Conservation (phyloP, 495 filamentous ascomycete genomes). For the Penicillium angulare region DNA sequence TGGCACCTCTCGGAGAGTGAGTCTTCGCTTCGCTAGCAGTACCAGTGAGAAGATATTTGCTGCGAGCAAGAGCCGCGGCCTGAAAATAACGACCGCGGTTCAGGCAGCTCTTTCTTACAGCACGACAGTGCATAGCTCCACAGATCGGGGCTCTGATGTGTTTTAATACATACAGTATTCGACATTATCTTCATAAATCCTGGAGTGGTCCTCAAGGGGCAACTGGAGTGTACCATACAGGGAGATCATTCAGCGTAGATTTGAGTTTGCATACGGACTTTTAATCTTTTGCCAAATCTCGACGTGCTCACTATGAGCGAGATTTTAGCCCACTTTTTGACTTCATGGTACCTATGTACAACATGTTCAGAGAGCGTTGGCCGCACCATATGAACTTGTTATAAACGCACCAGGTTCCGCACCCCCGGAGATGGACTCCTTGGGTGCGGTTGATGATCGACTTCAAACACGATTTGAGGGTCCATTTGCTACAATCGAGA, state of each 20-base stretch:
- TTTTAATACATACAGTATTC: slow-evolving; percentile 20
- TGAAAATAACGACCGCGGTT: too few species aligned
- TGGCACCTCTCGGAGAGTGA: too few species aligned
- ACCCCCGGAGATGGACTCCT: slow-evolving; percentile 21
- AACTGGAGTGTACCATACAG: slow-evolving; percentile 14
- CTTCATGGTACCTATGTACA: not conserved
- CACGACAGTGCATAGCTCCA: slow-evolving; percentile 6
- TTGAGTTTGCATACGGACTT: slow-evolving; percentile 3
- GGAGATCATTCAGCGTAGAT: slow-evolving; percentile 20
- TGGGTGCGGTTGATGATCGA: slow-evolving; percentile 19
- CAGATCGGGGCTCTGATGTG: too few species aligned
- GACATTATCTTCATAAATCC: slow-evolving; percentile 4
- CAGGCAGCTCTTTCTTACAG: too few species aligned
- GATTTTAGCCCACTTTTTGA: not conserved
- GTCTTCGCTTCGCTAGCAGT: too few species aligned
- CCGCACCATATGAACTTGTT: slow-evolving; percentile 3
- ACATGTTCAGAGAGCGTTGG: not conserved
- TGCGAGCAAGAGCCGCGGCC: too few species aligned
- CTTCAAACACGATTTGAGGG: slow-evolving; percentile 10
- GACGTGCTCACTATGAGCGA: not conserved
- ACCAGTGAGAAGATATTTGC: too few species aligned
- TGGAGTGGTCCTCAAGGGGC: slow-evolving; percentile 1
- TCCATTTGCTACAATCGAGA: not conserved
- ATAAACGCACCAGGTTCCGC: slow-evolving; percentile 9
- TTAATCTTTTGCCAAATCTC: slow-evolving; percentile 12